Evolutionary conservation across 176 grass and related monocot species (phyloP), one percentile per base, ranked within the genome.

Genomic region (Bonia amplexicaulis): DNA sequence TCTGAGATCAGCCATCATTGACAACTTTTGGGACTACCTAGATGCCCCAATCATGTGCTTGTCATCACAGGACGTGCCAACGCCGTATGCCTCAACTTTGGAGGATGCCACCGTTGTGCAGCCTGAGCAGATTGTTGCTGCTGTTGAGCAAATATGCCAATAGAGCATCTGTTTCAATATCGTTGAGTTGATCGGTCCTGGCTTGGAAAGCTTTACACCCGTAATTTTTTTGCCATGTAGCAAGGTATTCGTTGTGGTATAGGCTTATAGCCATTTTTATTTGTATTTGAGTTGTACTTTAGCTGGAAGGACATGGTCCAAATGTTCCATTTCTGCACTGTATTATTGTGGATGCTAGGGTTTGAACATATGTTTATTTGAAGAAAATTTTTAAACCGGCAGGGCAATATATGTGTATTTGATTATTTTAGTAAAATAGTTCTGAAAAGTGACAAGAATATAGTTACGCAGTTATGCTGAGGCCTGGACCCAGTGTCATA

Each of bases 21-120:
- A 97, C 85, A 97, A 91, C 58, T 97, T 97, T 82, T 97, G 92
- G 92, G 92, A 97, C 76, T 97, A 95, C 55, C 88, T 93, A 61
- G 95, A 97, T 62, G 91, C 92, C 6, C 92, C 92, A 0, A 80
- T 95, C 71, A 91, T 95, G 89, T 97, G 90, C 82, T 79, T 97
- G 89, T 95, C 90, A 0, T 97, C 92, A 1, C 95, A 97, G 82
- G 95, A 97, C 53, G 95, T 95, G 78, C 95, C 90, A 0, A 97
- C 92, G 0, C 95, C 92, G 0, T 95, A 97, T 25, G 95, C 92
- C 3, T 79, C 86, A 19, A 79, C 95, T 12, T 69, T 97, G 62
- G 95, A 97, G 89, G 95, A 93, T 29, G 93, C 84, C 1, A 97
- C 95, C 1, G 87, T 95, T 3, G 92, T 91, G 52, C 95, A 95